Evolutionary conservation across 75 land plant genomes (phyloP), one percentile per base, ranked within the genome.

Genomic region (Pinus tabuliformis): DNA sequence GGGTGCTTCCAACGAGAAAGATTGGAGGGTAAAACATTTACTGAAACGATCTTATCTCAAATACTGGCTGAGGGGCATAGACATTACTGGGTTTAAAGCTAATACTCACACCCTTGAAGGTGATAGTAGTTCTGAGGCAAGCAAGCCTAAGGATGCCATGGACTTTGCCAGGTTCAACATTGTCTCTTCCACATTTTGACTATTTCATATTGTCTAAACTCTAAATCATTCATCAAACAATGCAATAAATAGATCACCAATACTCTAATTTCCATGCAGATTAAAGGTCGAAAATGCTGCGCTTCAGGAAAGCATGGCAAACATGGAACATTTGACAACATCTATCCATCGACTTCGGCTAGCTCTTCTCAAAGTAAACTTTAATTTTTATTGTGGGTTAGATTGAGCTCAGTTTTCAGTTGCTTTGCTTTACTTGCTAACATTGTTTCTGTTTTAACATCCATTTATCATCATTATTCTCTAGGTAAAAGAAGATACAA

Each of bases 241-340:
- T 6, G 14, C 73, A 16, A 71, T 37, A 28, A 49, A 54, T 75
- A 15, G 16, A 28, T 78, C 36, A 45, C 20, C 20, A 21, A 71
- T 28, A 57, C 37, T 56, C 54, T 36, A 24, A 71, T 59, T 62
- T 39, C 63, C 49, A 58, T 84, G 70, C 78, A 96, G 99, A 70
- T 83, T 94, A 77, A 88, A 80, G 82, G 85, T 90, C 75, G 99
- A 96, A 82, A 90, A 90, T 92, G 99, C 93, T 39, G 81, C 91
- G 6, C 89, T 96, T 52, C 90, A 83, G 75, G 99, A 96, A 78
- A 92, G 93, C 80, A 78, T 96, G 49, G 78, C 92, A 76, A 87
- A 82, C 70, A 82, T 96, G 75, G 95, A 89, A 77, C 93, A 86
- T 72, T 85, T 96, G 18, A 88, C 88, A 12, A 81, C 90, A 64